Percentiles rank a stretch among this genome's conserved stretches.
These are phyloP conservation scores for Pezicula neosporulosa DNA, from an alignment of 2,329 filamentous ascomycete species.

Conservation along the genomic window DNA sequence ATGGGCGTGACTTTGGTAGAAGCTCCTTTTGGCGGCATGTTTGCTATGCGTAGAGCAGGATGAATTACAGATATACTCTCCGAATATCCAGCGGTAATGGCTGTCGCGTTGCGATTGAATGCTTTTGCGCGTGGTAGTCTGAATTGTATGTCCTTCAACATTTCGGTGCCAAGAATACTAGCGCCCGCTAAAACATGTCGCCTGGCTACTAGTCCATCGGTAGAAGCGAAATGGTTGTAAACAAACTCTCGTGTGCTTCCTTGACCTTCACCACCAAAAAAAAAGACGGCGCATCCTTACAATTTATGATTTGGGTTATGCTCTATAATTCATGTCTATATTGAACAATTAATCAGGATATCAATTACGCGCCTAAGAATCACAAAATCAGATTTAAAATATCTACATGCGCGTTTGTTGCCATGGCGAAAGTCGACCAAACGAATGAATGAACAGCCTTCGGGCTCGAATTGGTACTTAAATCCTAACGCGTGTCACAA, in stretches of 20 bases:
- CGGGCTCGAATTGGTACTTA: conserved; percentile 15
- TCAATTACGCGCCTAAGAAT: not conserved
- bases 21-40: conserved; percentile 30
- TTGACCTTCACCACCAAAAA: no score
- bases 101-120: not conserved
- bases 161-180: no score
- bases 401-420: not conserved
- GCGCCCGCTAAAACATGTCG: not conserved
- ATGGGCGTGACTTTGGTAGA: conserved; percentile 27
- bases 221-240: conserved; percentile 4
- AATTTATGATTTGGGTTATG: conserved; percentile 1
- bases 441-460: conserved; percentile 4
- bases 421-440: conserved; percentile 7
- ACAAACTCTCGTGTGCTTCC: conserved; percentile 12
- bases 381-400: conserved; percentile 1
- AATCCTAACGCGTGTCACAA: no score
- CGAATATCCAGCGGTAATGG: no score
- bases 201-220: not conserved
- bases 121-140: not conserved
- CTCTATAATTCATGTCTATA: conserved; percentile 9
- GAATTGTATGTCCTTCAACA: not conserved
- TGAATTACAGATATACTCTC: no score
- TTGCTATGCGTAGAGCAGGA: not conserved
- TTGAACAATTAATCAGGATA: not conserved
- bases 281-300: conserved; percentile 6